Base-by-base conservation (phyloP, 352 stramenopile species). In the Phytophthora cactorum region DNA sequence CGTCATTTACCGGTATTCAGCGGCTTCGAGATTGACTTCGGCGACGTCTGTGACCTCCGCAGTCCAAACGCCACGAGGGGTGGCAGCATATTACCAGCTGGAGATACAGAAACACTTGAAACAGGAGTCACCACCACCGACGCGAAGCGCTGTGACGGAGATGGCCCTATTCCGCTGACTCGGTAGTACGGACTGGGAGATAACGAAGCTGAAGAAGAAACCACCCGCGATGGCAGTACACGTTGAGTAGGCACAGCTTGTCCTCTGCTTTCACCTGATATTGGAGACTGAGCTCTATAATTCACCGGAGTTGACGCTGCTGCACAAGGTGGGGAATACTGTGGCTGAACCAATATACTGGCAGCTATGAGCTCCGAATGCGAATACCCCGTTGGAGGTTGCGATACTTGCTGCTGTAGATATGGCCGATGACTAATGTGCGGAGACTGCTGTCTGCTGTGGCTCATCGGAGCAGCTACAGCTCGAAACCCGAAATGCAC, bases 331-430 rank as follows among this genome's bases (percentile, higher is more conserved):
- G 46, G 2, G 22, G 31, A 58, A 11, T 56, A 31, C 38, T 63
- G 50, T 15, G 71, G 54, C 29, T 74, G 66, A 11, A 65, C 59
- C 31, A 83, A 57, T 9, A 68, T 68, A 49, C 54, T 74, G 2
- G 75, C 75, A 25, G 72, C 75, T 15, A 64, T 43, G 14, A 78
- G 55, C 52, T 80, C 72, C 28, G 72, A 82, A 29, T 67, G 62
- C 12, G 72, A 77, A 57, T 82, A 80, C 1, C 49, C 60, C 3
- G 57, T 5, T 6, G 63, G 9, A 29, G 43, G 17, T 43, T 66
- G 67, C 32, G 25, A 9, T 15, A 27, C 56, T 51, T 66, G 61
- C 14, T 47, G 39, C 27, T 60, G 70, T 49, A 72, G 11, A 67
- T 65, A 66, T 17, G 54, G 61, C 22, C 44, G 52, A n/a, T 43